Percentiles rank a stretch among this genome's conserved stretches.
These are phyloP conservation scores for Trichoderma asperellum DNA, from an alignment of 2,329 filamentous ascomycete species.

Conservation along the genomic window DNA sequence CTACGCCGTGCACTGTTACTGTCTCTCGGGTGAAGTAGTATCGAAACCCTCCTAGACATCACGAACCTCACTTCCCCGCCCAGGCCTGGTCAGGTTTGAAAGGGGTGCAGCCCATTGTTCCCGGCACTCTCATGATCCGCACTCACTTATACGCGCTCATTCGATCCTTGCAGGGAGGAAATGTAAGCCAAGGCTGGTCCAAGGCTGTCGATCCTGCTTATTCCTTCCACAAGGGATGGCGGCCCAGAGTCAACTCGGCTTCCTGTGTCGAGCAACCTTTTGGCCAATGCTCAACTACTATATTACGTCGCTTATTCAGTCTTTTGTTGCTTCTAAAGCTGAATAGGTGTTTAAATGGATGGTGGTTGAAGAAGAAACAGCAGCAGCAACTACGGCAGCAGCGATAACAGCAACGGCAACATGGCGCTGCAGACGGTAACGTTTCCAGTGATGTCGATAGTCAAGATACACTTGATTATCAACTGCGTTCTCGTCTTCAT, in stretches of 20 bases:
- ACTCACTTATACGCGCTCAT: neutral
- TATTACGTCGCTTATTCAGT: neutral
- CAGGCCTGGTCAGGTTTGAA: neutral
- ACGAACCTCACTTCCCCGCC: neutral
- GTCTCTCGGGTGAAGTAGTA: neutral
- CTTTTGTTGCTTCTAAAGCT: neutral
- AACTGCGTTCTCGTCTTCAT: constrained; percentile 29
- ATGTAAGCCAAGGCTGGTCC: neutral
- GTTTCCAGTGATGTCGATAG: neutral
- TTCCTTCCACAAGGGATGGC: neutral
- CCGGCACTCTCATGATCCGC: neutral
- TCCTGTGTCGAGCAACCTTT: neutral
- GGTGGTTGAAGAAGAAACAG: neutral
- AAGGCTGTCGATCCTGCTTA: neutral
- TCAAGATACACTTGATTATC: constrained; percentile 6
- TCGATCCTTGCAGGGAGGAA: neutral
- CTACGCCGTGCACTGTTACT: neutral
- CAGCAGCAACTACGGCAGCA: neutral
- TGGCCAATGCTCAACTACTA: neutral
- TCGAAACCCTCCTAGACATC: neutral
- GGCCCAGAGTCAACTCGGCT: neutral
- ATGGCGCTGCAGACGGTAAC: constrained; percentile 17
- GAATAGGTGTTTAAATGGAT: neutral
- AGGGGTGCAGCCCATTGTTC: neutral
- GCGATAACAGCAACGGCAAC: neutral